Conservation (phyloP, 2,329 filamentous ascomycete species). For the Fusarium bactridioides region DNA sequence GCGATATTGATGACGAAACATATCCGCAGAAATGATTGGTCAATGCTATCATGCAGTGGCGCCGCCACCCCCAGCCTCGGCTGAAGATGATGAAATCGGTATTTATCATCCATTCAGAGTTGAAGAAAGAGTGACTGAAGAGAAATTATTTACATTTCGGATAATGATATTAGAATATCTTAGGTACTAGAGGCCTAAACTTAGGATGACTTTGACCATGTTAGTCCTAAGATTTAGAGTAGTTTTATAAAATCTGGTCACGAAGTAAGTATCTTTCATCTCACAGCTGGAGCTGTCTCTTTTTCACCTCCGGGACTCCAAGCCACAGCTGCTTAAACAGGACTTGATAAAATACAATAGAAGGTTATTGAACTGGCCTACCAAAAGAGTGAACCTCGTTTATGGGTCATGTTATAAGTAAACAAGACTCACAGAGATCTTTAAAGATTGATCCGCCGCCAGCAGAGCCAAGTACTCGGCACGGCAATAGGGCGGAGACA, state of each 20-base stretch:
- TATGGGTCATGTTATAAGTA: neutral
- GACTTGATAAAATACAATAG: neutral
- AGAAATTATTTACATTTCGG: too few species aligned
- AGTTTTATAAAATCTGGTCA: neutral
- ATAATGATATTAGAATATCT: neutral
- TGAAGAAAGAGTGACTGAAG: neutral
- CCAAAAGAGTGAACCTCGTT: neutral
- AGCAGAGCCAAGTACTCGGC: conserved; percentile 9
- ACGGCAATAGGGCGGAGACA: conserved; percentile 23
- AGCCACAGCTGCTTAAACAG: neutral
- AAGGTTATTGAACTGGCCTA: neutral
- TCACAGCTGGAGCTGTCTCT: neutral
- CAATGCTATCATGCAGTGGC: conserved; percentile 24
- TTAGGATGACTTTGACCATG: neutral
- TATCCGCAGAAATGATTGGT: conserved; percentile 5
- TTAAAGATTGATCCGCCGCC: neutral
- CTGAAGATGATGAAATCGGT: neutral
- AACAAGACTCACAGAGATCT: neutral
- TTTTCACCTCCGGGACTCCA: neutral
- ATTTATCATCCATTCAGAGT: neutral
- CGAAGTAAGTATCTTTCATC: too few species aligned
- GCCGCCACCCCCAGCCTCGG: conserved; percentile 5
- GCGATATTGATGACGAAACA: conserved; percentile 35
- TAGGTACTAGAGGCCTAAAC: neutral
- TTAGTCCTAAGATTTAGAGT: neutral